Percentiles rank a stretch among this genome's conserved stretches.
These are phyloP conservation scores for Artomyces pyxidatus DNA, from an alignment of 768 basidiomycete species.

Conservation along the genomic window DNA sequence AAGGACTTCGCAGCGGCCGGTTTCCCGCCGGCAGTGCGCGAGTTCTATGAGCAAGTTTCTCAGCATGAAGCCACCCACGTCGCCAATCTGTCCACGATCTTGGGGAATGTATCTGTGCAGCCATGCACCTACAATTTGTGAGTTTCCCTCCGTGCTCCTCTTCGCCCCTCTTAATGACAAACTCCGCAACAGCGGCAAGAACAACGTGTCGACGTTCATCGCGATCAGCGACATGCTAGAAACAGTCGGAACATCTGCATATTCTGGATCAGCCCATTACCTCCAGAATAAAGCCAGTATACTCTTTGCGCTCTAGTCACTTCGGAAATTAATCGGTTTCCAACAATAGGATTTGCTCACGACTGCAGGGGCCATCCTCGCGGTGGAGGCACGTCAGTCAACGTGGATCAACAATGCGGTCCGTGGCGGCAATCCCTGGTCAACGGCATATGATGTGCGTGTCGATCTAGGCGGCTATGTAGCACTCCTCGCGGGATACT, in stretches of 20 bases:
- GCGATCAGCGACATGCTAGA: slow-evolving; percentile 40
- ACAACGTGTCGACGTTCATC: slow-evolving; percentile 36
- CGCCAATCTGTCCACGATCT: slow-evolving; percentile 35
- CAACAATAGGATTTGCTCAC: not conserved
- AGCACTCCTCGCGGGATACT: too few species aligned
- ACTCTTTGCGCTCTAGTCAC: not conserved
- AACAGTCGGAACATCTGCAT: slow-evolving; percentile 47
- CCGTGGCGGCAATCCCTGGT: slow-evolving; percentile 34
- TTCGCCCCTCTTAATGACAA: not conserved
- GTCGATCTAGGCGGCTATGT: too few species aligned
- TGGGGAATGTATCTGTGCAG: slow-evolving; percentile 37
- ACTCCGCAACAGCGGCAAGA: slow-evolving; percentile 28
- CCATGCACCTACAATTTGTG: slow-evolving; percentile 60
- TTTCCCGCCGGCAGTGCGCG: slow-evolving; percentile 40
- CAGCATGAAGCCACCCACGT: slow-evolving; percentile 52
- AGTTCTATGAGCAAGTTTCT: slow-evolving; percentile 42
- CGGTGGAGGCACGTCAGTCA: slow-evolving; percentile 45
- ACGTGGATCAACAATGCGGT: slow-evolving; percentile 41
- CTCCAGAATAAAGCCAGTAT: slow-evolving; percentile 30
- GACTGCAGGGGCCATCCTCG: slow-evolving; percentile 33
- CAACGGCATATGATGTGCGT: slow-evolving; percentile 35
- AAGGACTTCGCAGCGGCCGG: slow-evolving; percentile 40
- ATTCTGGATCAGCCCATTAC: slow-evolving; percentile 44
- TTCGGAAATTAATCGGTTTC: slow-evolving; percentile 8
- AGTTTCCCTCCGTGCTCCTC: slow-evolving; percentile 12